Evolutionary conservation across 1,284 basidiomycete genomes (phyloP).

Genomic region (Filobasidium uniguttulatum): DNA sequence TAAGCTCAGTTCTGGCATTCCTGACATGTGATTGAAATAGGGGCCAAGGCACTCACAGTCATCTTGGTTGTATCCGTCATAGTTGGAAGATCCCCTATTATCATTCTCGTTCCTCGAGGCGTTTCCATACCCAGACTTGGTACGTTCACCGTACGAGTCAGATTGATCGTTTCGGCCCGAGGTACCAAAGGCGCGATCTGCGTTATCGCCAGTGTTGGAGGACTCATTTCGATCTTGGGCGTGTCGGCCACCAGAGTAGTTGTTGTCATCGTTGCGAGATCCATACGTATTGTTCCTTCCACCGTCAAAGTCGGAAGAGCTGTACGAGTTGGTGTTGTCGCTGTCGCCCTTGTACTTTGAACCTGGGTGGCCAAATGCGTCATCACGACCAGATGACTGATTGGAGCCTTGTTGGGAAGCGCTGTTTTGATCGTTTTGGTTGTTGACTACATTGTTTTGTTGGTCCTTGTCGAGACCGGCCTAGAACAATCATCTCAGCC

Average conservation of each 20-base stretch:
- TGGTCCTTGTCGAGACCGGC: background rate
- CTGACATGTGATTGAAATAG: background rate
- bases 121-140: background rate
- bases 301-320: no score
- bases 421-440: background rate
- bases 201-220: conserved; percentile 5
- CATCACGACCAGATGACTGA: no score
- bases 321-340: no score
- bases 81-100: conserved; percentile 3
- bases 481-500: background rate
- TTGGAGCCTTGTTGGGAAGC: no score
- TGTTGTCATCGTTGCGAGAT: background rate
- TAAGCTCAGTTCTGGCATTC: background rate
- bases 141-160: background rate
- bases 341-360: no score
- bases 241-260: conserved; percentile 1
- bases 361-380: no score
- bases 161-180: background rate
- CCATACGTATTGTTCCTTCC: no score
- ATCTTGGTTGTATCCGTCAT: conserved; percentile 9
- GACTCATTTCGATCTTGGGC: background rate
- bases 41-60: conserved; percentile 14
- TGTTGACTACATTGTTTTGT: background rate
- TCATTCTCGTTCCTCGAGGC: background rate
- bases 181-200: background rate